phyloP scores from a whole-genome alignment of 495 filamentous ascomycete genomes.

The Xylaria castorea region DNA sequence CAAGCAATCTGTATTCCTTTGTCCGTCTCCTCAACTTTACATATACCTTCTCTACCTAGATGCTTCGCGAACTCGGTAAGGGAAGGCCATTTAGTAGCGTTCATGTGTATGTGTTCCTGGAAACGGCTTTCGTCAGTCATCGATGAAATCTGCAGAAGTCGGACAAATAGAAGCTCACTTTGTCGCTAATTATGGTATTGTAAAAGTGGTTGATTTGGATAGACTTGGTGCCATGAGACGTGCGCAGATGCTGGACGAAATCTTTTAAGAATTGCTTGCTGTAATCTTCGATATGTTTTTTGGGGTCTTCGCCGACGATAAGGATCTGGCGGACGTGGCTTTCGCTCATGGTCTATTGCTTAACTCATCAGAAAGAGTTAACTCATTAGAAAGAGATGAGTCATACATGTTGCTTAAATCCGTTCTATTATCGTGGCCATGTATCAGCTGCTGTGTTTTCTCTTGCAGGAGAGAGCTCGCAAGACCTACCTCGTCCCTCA shows the following conservation, averaged over 20 bases:
- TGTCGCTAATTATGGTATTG: slow-evolving; percentile 80
- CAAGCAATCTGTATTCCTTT: slow-evolving; percentile 87
- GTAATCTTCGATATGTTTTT: slow-evolving; percentile 79
- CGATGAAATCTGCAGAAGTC: not conserved
- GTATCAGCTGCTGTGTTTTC: not conserved
- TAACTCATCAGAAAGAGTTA: too few relatives aligned
- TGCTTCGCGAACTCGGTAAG: slow-evolving; percentile 89
- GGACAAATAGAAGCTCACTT: slow-evolving; percentile 35
- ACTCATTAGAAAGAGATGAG: too few relatives aligned
- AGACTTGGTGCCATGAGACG: slow-evolving; percentile 83
- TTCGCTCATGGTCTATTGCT: slow-evolving; percentile 81
- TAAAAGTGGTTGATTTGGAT: slow-evolving; percentile 92
- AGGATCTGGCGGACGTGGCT: slow-evolving; percentile 86
- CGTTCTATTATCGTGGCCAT: slow-evolving; percentile 50
- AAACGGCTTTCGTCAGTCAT: not conserved
- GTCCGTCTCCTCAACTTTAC: slow-evolving; percentile 85
- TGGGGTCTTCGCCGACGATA: slow-evolving; percentile 81
- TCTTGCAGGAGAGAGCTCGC: not conserved
- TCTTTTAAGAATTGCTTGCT: slow-evolving; percentile 77
- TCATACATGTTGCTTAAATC: slow-evolving; percentile 76
- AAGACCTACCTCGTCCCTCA: slow-evolving; percentile 60
- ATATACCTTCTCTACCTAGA: slow-evolving; percentile 82
- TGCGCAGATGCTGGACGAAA: slow-evolving; percentile 77
- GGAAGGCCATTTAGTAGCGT: slow-evolving; percentile 83
- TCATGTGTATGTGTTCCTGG: slow-evolving; percentile 86